Evolutionary conservation across 495 filamentous ascomycete species (phyloP).

Genomic region (Penicillium herquei): DNA sequence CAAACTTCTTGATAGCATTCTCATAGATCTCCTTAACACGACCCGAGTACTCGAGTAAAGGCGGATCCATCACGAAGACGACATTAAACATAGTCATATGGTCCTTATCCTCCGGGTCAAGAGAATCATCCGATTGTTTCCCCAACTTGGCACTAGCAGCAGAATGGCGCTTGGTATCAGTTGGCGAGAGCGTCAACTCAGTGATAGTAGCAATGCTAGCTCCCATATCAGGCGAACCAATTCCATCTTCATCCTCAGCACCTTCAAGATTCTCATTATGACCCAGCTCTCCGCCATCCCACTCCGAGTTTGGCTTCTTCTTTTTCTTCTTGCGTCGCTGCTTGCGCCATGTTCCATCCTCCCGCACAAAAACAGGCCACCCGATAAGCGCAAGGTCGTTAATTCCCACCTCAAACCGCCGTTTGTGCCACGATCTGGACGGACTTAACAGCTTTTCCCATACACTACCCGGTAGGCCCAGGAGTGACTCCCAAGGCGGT

Average conservation of each 20-base stretch:
- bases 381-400: constrained; percentile 84
- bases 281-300: constrained; percentile 41
- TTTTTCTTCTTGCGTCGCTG: constrained; percentile 58
- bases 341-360: constrained; percentile 87
- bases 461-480: constrained; percentile 72
- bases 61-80: constrained; percentile 84
- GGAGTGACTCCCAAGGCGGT: constrained; percentile 72
- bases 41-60: constrained; percentile 69
- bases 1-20: constrained; percentile 84
- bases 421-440: constrained; percentile 75
- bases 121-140: constrained; percentile 30
- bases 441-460: constrained; percentile 85
- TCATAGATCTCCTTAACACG: constrained; percentile 78
- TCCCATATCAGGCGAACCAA: constrained; percentile 31
- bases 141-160: constrained; percentile 38
- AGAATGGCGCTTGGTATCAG: constrained; percentile 36
- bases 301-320: constrained; percentile 39
- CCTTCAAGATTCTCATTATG: constrained; percentile 46
- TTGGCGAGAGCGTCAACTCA: constrained; percentile 32
- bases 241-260: constrained; percentile 27
- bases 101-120: constrained; percentile 55
- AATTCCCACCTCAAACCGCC: constrained; percentile 80
- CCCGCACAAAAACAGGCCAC: constrained; percentile 80
- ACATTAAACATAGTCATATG: constrained; percentile 96
- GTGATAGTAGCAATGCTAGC: constrained; percentile 24